Percentiles rank a stretch among this genome's conserved stretches.
These are phyloP conservation scores for Phytophthora agathidicida DNA, from an alignment of 352 stramenopile species.

Conservation along the genomic window DNA sequence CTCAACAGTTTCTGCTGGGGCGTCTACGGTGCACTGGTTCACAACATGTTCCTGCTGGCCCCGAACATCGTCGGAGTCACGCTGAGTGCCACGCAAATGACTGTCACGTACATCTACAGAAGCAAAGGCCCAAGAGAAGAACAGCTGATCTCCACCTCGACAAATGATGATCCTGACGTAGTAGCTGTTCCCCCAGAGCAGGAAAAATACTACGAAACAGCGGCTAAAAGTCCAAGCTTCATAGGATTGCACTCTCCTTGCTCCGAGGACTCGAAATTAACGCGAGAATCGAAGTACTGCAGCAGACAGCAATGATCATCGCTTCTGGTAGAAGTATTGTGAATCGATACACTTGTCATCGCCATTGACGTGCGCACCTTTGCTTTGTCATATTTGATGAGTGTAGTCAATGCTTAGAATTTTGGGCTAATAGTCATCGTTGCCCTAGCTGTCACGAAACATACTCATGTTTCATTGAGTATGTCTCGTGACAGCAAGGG, in stretches of 20 bases:
- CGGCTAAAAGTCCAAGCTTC: neutral
- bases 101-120: conserved; percentile 48
- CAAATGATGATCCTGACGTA: neutral
- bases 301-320: too few relatives aligned
- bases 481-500: conserved; percentile 25
- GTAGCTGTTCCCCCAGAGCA: conserved; percentile 1
- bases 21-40: conserved; percentile 16
- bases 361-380: too few relatives aligned
- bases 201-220: neutral
- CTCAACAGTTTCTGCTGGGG: conserved; percentile 34
- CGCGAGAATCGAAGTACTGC: neutral
- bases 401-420: too few relatives aligned
- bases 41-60: conserved; percentile 41
- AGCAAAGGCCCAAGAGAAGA: conserved; percentile 22
- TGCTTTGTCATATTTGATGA: too few relatives aligned
- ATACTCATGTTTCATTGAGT: too few relatives aligned
- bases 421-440: too few relatives aligned
- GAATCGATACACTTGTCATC: too few relatives aligned
- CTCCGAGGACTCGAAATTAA: conserved; percentile 1
- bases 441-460: too few relatives aligned
- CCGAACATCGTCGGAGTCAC: conserved; percentile 41
- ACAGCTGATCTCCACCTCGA: too few relatives aligned
- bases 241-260: conserved; percentile 11
- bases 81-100: conserved; percentile 41
- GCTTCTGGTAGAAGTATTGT: too few relatives aligned